Percentiles rank a stretch among this genome's conserved stretches.
phyloP scores from a whole-genome alignment of 2,329 filamentous ascomycete genomes.

The Phyllosticta capitalensis region DNA sequence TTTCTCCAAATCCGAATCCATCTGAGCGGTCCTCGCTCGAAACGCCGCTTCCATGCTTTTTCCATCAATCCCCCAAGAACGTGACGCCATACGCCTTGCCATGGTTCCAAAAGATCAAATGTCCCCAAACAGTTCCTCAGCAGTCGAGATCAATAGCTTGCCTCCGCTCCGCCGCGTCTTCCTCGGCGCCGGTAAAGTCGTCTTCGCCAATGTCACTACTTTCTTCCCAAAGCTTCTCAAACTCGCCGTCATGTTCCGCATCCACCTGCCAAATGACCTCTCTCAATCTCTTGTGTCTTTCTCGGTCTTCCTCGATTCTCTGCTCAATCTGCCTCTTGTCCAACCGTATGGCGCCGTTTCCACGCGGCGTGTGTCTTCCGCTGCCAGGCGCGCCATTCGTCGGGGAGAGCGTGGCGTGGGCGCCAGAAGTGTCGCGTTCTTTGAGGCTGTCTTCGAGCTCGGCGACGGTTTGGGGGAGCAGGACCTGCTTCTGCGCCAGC shows the following conservation, averaged over 20 bases:
- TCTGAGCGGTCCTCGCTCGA: conserved; percentile 4
- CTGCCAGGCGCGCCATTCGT: conserved; percentile 12
- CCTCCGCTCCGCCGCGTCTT: conserved; percentile 56
- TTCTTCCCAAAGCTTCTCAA: conserved; percentile 77
- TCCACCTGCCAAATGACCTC: conserved; percentile 91
- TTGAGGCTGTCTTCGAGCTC: conserved; percentile 80
- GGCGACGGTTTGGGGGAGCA: conserved; percentile 62
- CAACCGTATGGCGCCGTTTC: conserved; percentile 41
- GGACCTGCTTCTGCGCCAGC: conserved; percentile 60
- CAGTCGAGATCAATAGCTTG: conserved; percentile 35
- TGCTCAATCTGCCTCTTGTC: conserved; percentile 91
- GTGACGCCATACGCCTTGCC: background rate
- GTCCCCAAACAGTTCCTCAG: background rate
- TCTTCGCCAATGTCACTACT: conserved; percentile 80
- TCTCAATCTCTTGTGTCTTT: conserved; percentile 81
- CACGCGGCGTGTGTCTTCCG: conserved; percentile 6
- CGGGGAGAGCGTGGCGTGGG: conserved; percentile 18
- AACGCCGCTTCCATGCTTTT: conserved; percentile 4
- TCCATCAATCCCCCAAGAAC: background rate
- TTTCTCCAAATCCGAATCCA: conserved; percentile 21
- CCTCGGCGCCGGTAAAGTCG: conserved; percentile 65
- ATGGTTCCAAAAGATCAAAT: background rate
- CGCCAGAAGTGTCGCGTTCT: conserved; percentile 53
- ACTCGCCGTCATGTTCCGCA: conserved; percentile 57
- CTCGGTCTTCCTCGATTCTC: conserved; percentile 90